Conservation (phyloP, 768 basidiomycete genomes). For the Russula emetica region DNA sequence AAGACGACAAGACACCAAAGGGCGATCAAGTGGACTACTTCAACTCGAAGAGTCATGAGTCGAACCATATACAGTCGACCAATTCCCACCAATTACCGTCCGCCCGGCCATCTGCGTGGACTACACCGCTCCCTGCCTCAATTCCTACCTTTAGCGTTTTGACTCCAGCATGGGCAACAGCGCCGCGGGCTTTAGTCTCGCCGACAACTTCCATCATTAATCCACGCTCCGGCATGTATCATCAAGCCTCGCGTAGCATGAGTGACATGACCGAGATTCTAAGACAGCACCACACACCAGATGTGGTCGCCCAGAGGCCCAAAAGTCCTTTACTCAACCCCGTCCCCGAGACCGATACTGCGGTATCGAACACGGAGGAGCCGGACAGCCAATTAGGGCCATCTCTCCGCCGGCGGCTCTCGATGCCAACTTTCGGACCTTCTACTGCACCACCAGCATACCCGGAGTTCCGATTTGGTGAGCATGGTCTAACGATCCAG, state of each 20-base stretch:
- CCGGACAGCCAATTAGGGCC: constrained; percentile 31
- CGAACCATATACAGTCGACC: background rate
- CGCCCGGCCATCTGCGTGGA: constrained; percentile 9
- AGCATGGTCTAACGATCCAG: constrained; percentile 34
- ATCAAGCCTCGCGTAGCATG: constrained; percentile 26
- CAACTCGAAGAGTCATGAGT: constrained; percentile 26
- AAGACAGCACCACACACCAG: constrained; percentile 12
- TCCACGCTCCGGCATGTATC: constrained; percentile 19
- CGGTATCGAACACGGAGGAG: constrained; percentile 6
- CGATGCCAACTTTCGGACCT: constrained; percentile 64
- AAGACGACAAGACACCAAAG: constrained; percentile 22
- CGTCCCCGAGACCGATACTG: constrained; percentile 3
- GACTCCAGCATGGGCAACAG: background rate
- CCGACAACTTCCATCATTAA: constrained; percentile 25
- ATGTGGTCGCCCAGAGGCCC: constrained; percentile 11
- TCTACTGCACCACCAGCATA: constrained; percentile 65
- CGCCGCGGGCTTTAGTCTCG: constrained; percentile 31
- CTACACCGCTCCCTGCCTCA: constrained; percentile 22
- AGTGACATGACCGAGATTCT: constrained; percentile 24
- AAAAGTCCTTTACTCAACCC: background rate
- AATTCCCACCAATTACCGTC: background rate
- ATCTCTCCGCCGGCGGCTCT: constrained; percentile 55
- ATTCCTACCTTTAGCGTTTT: background rate
- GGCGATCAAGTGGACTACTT: constrained; percentile 33
- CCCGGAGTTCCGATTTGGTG: constrained; percentile 42